Conservation (phyloP, 2,329 filamentous ascomycete species). For the Pyrenochaeta sp. region DNA sequence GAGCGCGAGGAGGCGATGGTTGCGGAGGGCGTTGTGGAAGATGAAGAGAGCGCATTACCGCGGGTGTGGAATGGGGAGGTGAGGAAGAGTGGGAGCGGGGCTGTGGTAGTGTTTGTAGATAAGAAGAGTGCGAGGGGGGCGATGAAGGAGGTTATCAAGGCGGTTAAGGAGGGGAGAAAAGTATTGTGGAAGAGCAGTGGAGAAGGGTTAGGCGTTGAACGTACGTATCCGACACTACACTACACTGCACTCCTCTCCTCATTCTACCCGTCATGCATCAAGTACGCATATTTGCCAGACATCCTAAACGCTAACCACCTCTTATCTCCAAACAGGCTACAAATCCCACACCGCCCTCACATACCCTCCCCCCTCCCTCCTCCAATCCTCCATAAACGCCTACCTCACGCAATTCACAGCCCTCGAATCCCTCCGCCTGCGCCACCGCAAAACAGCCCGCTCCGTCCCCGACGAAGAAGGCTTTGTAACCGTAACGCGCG, state of each 20-base stretch:
- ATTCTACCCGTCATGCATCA: constrained; percentile 16
- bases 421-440: constrained; percentile 71
- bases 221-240: constrained; percentile 48
- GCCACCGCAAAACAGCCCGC: constrained; percentile 69
- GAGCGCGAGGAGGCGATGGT: constrained; percentile 41
- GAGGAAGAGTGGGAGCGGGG: constrained; percentile 77
- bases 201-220: constrained; percentile 58
- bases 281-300: not conserved
- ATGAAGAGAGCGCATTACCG: constrained; percentile 71
- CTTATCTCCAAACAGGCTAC: constrained; percentile 57
- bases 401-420: constrained; percentile 83
- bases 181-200: constrained; percentile 71
- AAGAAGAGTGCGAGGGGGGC: constrained; percentile 77
- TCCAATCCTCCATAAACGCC: constrained; percentile 80
- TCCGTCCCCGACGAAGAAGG: constrained; percentile 92
- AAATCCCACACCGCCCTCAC: constrained; percentile 72
- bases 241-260: not conserved
- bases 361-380: constrained; percentile 71
- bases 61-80: constrained; percentile 76
- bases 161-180: constrained; percentile 63
- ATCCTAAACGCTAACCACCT: constrained; percentile 25
- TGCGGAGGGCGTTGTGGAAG: constrained; percentile 57
- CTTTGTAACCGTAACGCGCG: constrained; percentile 89
- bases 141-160: constrained; percentile 76
- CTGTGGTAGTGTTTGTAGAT: constrained; percentile 85